A percentile compares a stretch with the other conserved stretches of the same genome.
phyloP scores from a whole-genome alignment of 805 yeast species.

The Yamadazyma kitorensis region DNA sequence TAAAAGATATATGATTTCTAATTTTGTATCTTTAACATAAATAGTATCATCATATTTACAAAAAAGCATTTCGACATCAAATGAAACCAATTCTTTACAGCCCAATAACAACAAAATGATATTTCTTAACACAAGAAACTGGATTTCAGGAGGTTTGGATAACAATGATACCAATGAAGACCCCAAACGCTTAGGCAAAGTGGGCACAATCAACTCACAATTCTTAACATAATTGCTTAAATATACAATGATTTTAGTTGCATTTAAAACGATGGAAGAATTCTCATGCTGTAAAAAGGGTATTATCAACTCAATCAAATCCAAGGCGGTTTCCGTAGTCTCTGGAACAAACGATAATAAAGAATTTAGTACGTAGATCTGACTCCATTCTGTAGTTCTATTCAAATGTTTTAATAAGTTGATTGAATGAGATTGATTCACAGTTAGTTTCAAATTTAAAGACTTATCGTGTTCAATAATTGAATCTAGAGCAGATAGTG shows the following conservation, averaged over 20 bases:
- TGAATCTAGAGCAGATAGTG: constrained; percentile 63
- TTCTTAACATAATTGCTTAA: constrained; percentile 65
- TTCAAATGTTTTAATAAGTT: constrained; percentile 33
- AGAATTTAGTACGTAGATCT: constrained; percentile 61
- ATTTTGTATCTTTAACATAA: constrained; percentile 84
- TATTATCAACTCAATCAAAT: constrained; percentile 58
- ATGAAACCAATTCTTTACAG: constrained; percentile 53
- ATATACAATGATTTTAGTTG: constrained; percentile 71
- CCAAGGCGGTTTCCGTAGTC: constrained; percentile 59
- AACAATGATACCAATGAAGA: constrained; percentile 65
- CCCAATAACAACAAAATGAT: constrained; percentile 71
- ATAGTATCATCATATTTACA: constrained; percentile 83
- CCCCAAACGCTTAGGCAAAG: constrained; percentile 57
- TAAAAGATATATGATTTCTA: constrained; percentile 78
- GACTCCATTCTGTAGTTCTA: constrained; percentile 66
- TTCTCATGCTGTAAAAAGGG: constrained; percentile 80
- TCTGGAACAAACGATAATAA: constrained; percentile 71
- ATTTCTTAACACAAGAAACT: constrained; percentile 78
- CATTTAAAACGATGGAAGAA: constrained; percentile 74
- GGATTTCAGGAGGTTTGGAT: constrained; percentile 77
- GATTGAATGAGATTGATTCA: constrained; percentile 47
- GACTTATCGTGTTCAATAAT: constrained; percentile 56
- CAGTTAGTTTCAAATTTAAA: constrained; percentile 42
- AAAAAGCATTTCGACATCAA: constrained; percentile 79
- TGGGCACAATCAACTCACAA: constrained; percentile 54